Evolutionary conservation across 163 green algal genomes (phyloP), one percentile per base, ranked within the genome.

Genomic region (Trebouxiophyceae sp.): DNA sequence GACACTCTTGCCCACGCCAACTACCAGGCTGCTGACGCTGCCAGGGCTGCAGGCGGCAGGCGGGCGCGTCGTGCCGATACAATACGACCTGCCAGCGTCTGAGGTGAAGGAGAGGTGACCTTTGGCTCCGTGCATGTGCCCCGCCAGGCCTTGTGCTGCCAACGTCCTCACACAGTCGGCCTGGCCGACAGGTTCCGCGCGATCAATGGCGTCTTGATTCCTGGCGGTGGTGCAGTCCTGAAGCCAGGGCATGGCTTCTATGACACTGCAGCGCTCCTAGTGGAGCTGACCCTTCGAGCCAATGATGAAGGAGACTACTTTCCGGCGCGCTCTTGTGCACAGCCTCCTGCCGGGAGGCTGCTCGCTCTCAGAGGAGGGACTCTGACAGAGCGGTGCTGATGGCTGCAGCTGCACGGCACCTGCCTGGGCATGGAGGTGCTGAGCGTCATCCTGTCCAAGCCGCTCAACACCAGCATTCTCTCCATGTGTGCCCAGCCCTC

Each of bases 361-460:
- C 26, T 24, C 23, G 5, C 26, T 24, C 47, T 57, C 12, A 28
- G 19, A 34, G 63, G 1, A 27, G 27, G 3, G 8, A 29, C n/a
- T 23, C 4, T 57, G 1, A 57, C 26, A 20, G 26, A 57, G 16
- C 16, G 8, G 16, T 30, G 47, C 19, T 30, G 19, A 57, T 57
- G 39, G 39, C 19, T 60, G 33, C 66, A 89, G 84, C 66, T 95
- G 12, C 83, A 92, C 58, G 88, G 85, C 45, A 91, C 86, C 1
- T 95, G 88, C 71, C 77, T 95, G 61, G 88, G 88, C 33, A 83
- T 95, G 64, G 87, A 95, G 69, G 74, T 81, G 3, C 77, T 95
- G 62, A 60, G 77, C 5, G 71, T 95, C 31, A 77, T 90, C 31
- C 65, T 67, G 16, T 83, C 34, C 34, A 50, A 50, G 39, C 39